These are phyloP conservation scores for Trichoderma asperelloides DNA, from an alignment of 495 filamentous ascomycete species.

Conservation along the genomic window DNA sequence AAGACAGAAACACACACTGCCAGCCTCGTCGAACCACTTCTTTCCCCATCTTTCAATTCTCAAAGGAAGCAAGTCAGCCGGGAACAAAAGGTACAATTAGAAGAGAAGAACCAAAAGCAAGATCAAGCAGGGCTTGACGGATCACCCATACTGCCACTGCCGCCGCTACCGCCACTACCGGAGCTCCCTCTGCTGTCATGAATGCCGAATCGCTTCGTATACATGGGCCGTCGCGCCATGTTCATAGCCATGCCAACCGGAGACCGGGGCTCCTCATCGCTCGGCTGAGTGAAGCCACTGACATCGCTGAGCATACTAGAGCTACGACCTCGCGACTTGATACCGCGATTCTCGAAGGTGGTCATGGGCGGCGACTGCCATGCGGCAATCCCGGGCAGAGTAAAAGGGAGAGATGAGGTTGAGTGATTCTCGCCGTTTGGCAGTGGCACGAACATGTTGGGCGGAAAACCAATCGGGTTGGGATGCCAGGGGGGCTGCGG, in stretches of 20 bases:
- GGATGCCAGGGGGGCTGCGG: background rate
- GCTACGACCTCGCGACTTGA: slow-evolving; percentile 45
- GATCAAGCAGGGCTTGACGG: slow-evolving; percentile 22
- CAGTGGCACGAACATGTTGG: background rate
- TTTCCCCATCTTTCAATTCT: background rate
- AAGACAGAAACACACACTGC: too few relatives aligned
- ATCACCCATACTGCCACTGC: slow-evolving; percentile 22
- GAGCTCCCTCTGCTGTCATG: slow-evolving; percentile 21
- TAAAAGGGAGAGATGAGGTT: background rate
- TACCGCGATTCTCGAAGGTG: background rate
- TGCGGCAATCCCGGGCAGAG: background rate
- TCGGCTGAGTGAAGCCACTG: slow-evolving; percentile 56
- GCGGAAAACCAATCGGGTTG: slow-evolving; percentile 7
- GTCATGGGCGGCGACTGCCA: slow-evolving; percentile 3
- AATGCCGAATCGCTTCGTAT: background rate
- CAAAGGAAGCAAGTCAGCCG: background rate
- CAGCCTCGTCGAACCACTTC: background rate
- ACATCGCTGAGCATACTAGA: slow-evolving; percentile 61
- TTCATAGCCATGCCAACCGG: background rate
- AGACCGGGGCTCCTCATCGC: slow-evolving; percentile 29
- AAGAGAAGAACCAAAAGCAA: background rate
- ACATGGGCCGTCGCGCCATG: background rate
- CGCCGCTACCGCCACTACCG: slow-evolving; percentile 29
- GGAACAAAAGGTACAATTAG: background rate
- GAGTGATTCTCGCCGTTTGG: background rate